phyloP scores from a whole-genome alignment of 2,329 filamentous ascomycete genomes.

The Hansfordia pulvinata region DNA sequence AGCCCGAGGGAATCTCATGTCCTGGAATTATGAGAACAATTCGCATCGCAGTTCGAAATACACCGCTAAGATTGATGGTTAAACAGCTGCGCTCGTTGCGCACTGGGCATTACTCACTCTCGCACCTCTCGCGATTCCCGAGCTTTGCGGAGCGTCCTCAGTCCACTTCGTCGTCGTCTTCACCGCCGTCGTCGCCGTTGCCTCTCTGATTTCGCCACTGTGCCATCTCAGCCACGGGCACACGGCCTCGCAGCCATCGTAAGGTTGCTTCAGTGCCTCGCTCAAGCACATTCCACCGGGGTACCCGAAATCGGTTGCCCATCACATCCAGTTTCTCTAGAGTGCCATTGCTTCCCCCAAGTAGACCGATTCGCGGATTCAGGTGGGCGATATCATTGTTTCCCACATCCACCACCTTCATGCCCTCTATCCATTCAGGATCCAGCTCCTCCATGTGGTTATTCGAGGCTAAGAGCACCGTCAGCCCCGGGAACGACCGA shows the following conservation, averaged over 20 bases:
- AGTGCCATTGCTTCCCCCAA: conserved; percentile 49
- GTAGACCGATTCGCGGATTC: conserved; percentile 66
- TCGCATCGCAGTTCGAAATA: too few species aligned
- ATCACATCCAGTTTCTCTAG: conserved; percentile 59
- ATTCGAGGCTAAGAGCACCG: conserved; percentile 59
- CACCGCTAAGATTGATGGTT: too few species aligned
- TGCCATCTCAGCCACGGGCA: conserved; percentile 48
- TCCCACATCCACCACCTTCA: conserved; percentile 64
- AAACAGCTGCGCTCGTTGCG: too few species aligned
- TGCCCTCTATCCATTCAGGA: conserved; percentile 58
- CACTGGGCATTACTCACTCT: too few species aligned
- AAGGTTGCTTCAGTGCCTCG: conserved; percentile 79
- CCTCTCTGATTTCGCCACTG: too few species aligned
- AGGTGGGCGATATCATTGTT: conserved; percentile 80
- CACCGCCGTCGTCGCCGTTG: too few species aligned
- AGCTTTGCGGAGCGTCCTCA: too few species aligned
- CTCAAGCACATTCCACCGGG: conserved; percentile 69
- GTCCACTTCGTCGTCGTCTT: too few species aligned
- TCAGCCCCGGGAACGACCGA: conserved; percentile 54
- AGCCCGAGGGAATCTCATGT: too few species aligned
- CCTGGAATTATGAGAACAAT: too few species aligned
- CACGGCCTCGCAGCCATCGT: conserved; percentile 65
- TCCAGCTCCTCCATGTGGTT: conserved; percentile 66
- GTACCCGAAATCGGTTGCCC: conserved; percentile 81
- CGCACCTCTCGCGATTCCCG: too few species aligned